Evolutionary conservation across 106 monocot species (phyloP).

Genomic region (Dendrobium huoshanense): DNA sequence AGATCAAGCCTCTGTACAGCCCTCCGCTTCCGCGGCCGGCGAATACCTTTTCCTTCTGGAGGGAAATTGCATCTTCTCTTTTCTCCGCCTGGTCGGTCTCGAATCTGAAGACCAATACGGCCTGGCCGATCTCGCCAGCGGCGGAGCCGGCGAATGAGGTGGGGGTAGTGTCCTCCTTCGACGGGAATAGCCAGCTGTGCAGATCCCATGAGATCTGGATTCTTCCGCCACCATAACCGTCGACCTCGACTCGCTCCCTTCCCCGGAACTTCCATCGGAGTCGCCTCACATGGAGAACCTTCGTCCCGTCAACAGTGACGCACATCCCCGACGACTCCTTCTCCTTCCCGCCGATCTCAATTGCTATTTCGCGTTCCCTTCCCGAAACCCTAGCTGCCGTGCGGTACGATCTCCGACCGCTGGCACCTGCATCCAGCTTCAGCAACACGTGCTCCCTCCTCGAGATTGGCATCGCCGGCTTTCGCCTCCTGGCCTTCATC

Average conservation of each 20-base stretch:
- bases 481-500: constrained; percentile 9
- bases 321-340: constrained; percentile 21
- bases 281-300: constrained; percentile 38
- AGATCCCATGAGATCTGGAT: constrained; percentile 76
- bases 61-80: neutral
- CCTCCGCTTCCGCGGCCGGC: neutral
- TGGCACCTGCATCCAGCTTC: neutral
- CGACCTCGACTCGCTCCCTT: constrained; percentile 47
- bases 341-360: constrained; percentile 25
- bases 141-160: neutral
- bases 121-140: constrained; percentile 23
- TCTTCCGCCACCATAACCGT: constrained; percentile 14
- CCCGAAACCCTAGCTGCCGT: constrained; percentile 39
- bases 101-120: constrained; percentile 52
- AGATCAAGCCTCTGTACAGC: neutral
- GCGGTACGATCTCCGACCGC: constrained; percentile 19
- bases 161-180: neutral
- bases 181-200: constrained; percentile 57
- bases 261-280: constrained; percentile 82
- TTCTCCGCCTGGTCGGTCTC: constrained; percentile 13
- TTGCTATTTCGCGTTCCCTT: constrained; percentile 34
- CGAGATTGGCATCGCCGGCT: constrained; percentile 19
- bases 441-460: constrained; percentile 59
- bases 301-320: constrained; percentile 39
- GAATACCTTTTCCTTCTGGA: neutral